phyloP scores from a whole-genome alignment of 805 yeast genomes.

The Wickerhamomyces bovis region DNA sequence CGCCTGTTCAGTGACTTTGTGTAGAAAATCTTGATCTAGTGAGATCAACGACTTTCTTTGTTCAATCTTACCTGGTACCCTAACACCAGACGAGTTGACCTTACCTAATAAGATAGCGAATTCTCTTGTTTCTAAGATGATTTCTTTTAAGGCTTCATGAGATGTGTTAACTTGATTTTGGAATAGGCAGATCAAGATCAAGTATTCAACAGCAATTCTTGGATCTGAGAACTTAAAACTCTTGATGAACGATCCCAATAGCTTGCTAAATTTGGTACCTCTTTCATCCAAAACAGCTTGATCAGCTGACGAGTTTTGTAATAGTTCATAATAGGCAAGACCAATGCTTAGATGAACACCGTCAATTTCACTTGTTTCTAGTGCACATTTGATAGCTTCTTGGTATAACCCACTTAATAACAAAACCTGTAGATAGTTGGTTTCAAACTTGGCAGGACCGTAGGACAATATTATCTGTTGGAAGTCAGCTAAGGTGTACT shows the following conservation, averaged over 20 bases:
- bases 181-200: slow-evolving; percentile 60
- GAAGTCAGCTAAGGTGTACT: slow-evolving; percentile 66
- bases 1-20: slow-evolving; percentile 73
- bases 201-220: slow-evolving; percentile 84
- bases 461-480: slow-evolving; percentile 64
- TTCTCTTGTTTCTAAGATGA: slow-evolving; percentile 81
- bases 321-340: slow-evolving; percentile 63
- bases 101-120: slow-evolving; percentile 81
- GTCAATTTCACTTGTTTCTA: slow-evolving; percentile 65
- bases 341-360: slow-evolving; percentile 88
- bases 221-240: slow-evolving; percentile 84
- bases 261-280: slow-evolving; percentile 46
- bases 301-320: slow-evolving; percentile 38
- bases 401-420: slow-evolving; percentile 77
- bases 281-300: slow-evolving; percentile 28
- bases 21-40: slow-evolving; percentile 56
- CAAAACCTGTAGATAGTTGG: slow-evolving; percentile 68
- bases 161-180: slow-evolving; percentile 47
- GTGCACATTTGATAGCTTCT: slow-evolving; percentile 62
- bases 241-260: slow-evolving; percentile 76
- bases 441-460: slow-evolving; percentile 68
- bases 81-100: slow-evolving; percentile 66
- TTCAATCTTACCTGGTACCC: slow-evolving; percentile 81
- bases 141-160: slow-evolving; percentile 76
- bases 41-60: slow-evolving; percentile 61